Evolutionary conservation across 2,329 filamentous ascomycete genomes (phyloP).

Genomic region (Penicillium sp.): DNA sequence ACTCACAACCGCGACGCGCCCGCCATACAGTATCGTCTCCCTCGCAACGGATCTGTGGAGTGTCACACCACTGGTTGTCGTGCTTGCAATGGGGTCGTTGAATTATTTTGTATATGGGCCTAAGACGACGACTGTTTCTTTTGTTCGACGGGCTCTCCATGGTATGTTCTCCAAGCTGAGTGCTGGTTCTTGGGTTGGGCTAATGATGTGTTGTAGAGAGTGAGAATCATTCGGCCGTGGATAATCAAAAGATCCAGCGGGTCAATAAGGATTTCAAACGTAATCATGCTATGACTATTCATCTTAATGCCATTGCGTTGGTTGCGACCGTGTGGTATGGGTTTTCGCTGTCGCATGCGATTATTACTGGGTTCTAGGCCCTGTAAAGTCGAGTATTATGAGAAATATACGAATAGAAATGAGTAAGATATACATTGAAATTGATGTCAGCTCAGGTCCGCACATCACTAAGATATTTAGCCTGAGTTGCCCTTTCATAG

Average conservation of each 20-base stretch:
- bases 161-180: constrained; percentile 9
- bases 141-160: constrained; percentile 30
- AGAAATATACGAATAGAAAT: background rate
- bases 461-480: background rate
- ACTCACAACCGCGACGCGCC: constrained; percentile 34
- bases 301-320: constrained; percentile 43
- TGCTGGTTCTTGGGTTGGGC: background rate
- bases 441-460: background rate
- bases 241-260: constrained; percentile 10
- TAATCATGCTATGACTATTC: constrained; percentile 45
- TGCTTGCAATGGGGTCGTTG: constrained; percentile 31
- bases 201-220: constrained; percentile 5
- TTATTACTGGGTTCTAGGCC: constrained; percentile 24
- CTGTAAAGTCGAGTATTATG: background rate
- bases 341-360: constrained; percentile 22
- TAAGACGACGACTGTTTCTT: constrained; percentile 32
- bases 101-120: constrained; percentile 41
- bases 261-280: constrained; percentile 36
- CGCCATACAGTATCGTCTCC: constrained; percentile 33
- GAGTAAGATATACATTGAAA: no score
- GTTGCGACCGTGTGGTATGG: constrained; percentile 31
- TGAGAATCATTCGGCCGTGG: background rate
- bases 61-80: constrained; percentile 30
- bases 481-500: no score
- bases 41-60: constrained; percentile 22